Percentiles rank a stretch among this genome's conserved stretches.
These are phyloP conservation scores for Phytophthora hybrid DNA, from an alignment of 352 stramenopile genomes.

Conservation along the genomic window DNA sequence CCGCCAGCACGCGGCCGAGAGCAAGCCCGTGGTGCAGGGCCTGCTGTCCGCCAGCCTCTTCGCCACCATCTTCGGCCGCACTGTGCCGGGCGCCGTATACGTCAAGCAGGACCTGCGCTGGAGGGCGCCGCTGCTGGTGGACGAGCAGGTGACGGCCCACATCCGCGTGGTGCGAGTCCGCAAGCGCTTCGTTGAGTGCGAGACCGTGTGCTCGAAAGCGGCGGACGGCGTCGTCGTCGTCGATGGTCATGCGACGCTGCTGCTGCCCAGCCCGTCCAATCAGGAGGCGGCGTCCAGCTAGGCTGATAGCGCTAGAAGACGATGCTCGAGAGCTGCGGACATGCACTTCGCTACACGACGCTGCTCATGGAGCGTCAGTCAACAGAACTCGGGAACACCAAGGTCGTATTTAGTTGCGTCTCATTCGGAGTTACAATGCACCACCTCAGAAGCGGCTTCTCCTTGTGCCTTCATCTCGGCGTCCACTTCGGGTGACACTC, in stretches of 20 bases:
- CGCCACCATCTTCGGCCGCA: constrained; percentile 81
- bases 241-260: constrained; percentile 71
- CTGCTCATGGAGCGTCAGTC: neutral
- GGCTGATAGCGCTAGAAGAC: neutral
- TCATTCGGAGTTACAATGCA: constrained; percentile 29
- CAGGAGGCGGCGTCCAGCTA: neutral
- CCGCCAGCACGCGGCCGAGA: constrained; percentile 26
- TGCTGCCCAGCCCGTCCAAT: constrained; percentile 44
- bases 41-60: constrained; percentile 85
- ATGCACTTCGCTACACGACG: neutral
- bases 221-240: constrained; percentile 62
- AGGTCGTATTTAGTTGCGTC: constrained; percentile 27
- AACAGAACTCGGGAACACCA: neutral
- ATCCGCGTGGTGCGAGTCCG: constrained; percentile 70
- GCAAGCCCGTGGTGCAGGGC: constrained; percentile 76
- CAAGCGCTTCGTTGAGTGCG: constrained; percentile 80
- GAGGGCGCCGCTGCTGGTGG: constrained; percentile 66
- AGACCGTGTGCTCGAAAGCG: constrained; percentile 68
- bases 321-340: neutral
- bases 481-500: constrained; percentile 21
- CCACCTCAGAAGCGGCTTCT: constrained; percentile 8
- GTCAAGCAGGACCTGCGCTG: constrained; percentile 78
- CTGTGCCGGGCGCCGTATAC: constrained; percentile 80
- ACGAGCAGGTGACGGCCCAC: constrained; percentile 61
- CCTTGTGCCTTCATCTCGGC: constrained; percentile 32